Evolutionary conservation across 306 rosid species (phyloP).

Genomic region (Prinsepia uniflora): DNA sequence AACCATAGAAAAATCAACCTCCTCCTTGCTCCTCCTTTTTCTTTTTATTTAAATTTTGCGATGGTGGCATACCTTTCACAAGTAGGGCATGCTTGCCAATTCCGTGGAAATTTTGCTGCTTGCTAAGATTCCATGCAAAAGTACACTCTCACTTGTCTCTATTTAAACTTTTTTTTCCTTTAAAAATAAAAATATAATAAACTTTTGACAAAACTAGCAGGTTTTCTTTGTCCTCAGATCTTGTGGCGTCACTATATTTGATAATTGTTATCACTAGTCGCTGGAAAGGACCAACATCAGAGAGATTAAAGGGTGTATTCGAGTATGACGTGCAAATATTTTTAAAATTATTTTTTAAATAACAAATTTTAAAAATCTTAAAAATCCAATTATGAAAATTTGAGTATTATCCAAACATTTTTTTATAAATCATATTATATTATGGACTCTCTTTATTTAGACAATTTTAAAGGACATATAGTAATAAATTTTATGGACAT

Average conservation of each 20-base stretch:
- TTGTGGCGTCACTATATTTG: not conserved
- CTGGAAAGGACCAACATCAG: slow-evolving; percentile 1
- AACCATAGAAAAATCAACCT: not conserved
- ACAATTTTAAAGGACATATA: no score
- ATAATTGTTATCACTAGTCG: not conserved
- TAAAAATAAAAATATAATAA: not conserved
- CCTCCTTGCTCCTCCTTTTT: not conserved
- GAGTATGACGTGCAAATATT: no score
- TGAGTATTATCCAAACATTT: no score
- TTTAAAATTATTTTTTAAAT: no score
- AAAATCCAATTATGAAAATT: no score
- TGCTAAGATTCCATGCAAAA: slow-evolving; percentile 17
- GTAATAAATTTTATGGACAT: no score
- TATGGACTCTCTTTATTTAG: no score
- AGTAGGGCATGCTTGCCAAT: no score
- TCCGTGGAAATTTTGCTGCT: not conserved
- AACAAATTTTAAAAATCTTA: no score
- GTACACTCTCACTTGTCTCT: not conserved
- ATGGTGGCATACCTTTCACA: not conserved
- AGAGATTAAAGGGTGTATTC: no score
- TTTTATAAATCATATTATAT: no score
- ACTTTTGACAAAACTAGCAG: not conserved
- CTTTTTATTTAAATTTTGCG: not conserved
- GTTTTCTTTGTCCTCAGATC: slow-evolving; percentile 1
- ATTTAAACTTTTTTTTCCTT: not conserved